Evolutionary conservation across 2,329 filamentous ascomycete genomes (phyloP), one percentile per base, ranked within the genome.

Genomic region (Monosporascus sp.): DNA sequence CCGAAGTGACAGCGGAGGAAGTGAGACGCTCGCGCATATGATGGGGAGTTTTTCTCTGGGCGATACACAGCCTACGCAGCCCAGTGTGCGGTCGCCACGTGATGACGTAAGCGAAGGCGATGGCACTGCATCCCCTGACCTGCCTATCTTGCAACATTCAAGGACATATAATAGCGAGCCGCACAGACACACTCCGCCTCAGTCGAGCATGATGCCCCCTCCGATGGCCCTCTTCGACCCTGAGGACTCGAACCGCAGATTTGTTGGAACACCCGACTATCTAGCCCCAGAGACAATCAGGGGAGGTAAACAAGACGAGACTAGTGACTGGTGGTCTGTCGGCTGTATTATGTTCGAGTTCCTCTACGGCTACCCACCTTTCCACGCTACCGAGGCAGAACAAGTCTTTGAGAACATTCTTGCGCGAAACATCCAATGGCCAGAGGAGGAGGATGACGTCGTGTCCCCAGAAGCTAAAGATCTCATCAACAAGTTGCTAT

Each of bases 261-360:
- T 99, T 63, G 94, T 99, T 8, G 94, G 94, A 35, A 99, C 94
- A 0, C 94, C 94, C 0, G 94, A 99, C 70, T 99, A 99, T 67
- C 81, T 99, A 15, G 94, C 94, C 0, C 94, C 94, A 0, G 95
- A 99, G 68, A 99, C 95, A 0, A 96, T 99, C 66, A 92, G 91
- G 60, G 94, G 95, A 49, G 86, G 91, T 60, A 91, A 93, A 2
- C 94, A 99, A 70, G 94, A 99, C 65, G 93, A 97, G 70, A 94
- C 93, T 61, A 97, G 94, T 67, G 94, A 99, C 84, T 99, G 94
- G 94, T 99, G 94, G 94, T 97, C 94, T 22, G 80, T 99, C n/a
- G 94, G 94, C 1, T 99, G 95, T 69, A 97, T 99, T 62, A 76
- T 97, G 71, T 99, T 97, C 64, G 94, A 99, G 65, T 97, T 96